A percentile compares a stretch with the other conserved stretches of the same genome.
Conservation (phyloP, 2,329 filamentous ascomycete species). For the Monilinia aucupariae region DNA sequence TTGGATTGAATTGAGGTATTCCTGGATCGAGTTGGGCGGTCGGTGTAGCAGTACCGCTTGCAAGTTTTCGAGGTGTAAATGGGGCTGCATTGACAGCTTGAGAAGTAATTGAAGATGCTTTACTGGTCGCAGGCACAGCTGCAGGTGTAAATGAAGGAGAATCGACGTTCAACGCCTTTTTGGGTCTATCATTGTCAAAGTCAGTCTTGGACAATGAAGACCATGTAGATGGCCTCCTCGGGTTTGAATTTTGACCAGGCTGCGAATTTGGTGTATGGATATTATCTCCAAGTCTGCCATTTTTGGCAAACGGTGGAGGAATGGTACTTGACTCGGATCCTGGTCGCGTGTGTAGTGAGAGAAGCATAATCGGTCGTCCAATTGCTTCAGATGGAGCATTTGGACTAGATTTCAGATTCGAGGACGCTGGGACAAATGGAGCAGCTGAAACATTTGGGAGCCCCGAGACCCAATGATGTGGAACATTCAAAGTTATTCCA, state of each 20-base stretch:
- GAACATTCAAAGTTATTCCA: background rate
- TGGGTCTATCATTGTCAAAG: constrained; percentile 40
- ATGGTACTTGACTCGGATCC: background rate
- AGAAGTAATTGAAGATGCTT: constrained; percentile 74
- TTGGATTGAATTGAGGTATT: constrained; percentile 41
- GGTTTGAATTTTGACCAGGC: background rate
- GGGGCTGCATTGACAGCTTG: constrained; percentile 85
- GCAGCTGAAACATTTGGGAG: background rate
- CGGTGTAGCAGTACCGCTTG: constrained; percentile 35
- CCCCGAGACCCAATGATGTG: background rate
- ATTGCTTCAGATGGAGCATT: background rate
- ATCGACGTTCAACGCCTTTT: constrained; percentile 87
- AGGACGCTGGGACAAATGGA: background rate
- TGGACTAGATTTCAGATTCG: no score
- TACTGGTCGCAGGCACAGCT: constrained; percentile 44
- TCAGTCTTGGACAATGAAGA: background rate
- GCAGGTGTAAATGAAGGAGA: constrained; percentile 90
- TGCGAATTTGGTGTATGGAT: background rate
- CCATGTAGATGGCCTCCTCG: background rate
- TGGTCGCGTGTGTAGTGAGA: background rate
- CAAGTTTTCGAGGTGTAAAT: constrained; percentile 66
- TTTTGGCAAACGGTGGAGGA: background rate
- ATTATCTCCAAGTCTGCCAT: background rate
- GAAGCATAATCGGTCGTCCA: background rate
- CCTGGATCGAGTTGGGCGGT: constrained; percentile 29